phyloP scores from a whole-genome alignment of 2,329 filamentous ascomycete species.

The Trichoderma brevicompactum region DNA sequence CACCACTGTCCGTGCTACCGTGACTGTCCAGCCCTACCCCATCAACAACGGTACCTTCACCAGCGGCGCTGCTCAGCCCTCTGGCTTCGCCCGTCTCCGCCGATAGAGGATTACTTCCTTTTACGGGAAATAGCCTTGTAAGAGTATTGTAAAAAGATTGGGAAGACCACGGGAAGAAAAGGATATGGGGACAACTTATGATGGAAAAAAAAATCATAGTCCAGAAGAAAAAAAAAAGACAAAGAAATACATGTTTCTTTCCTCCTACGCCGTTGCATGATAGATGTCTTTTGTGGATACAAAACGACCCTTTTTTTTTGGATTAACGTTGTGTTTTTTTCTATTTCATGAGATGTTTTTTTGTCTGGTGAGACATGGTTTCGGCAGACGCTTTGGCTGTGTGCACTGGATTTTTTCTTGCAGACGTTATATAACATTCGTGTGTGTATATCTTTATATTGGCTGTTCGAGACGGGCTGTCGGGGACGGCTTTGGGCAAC shows the following conservation, averaged over 20 bases:
- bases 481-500: constrained; percentile 10
- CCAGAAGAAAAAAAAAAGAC: background rate
- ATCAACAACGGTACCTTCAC: constrained; percentile 43
- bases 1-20: constrained; percentile 39
- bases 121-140: background rate
- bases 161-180: too few relatives aligned
- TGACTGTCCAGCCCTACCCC: constrained; percentile 50
- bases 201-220: constrained; percentile 4
- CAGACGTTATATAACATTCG: constrained; percentile 8
- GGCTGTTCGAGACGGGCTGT: constrained; percentile 19
- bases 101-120: constrained; percentile 35
- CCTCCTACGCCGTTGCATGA: constrained; percentile 14
- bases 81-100: constrained; percentile 43
- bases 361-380: background rate
- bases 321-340: background rate
- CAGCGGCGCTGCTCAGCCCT: constrained; percentile 26
- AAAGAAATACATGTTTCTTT: background rate
- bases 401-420: constrained; percentile 1
- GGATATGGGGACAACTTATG: background rate
- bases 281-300: constrained; percentile 17
- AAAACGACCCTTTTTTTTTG: constrained; percentile 4
- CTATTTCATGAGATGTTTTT: background rate
- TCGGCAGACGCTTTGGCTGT: background rate
- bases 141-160: constrained; percentile 1
- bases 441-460: constrained; percentile 27